Conservation (phyloP, 805 yeast species). For the Trichomonascus vanleenenianus region DNA sequence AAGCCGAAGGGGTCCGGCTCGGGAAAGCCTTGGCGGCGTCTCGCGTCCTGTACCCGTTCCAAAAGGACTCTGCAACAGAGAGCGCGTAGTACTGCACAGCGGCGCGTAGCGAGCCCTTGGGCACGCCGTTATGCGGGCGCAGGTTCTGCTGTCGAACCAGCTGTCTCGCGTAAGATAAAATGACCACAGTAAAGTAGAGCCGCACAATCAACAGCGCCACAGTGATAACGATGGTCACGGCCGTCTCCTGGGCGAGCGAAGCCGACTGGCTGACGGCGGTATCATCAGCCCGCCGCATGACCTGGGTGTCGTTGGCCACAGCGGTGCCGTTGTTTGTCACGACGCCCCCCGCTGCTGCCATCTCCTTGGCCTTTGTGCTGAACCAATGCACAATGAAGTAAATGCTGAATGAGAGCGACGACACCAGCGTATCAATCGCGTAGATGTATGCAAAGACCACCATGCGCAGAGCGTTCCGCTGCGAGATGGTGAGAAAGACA, state of each 20-base stretch:
- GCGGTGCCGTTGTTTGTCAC: constrained; percentile 5
- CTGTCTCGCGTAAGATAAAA: constrained; percentile 48
- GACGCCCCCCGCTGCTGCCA: constrained; percentile 18
- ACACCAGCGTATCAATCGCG: constrained; percentile 57
- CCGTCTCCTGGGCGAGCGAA: constrained; percentile 27
- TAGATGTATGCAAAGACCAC: constrained; percentile 60
- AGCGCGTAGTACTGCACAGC: constrained; percentile 24
- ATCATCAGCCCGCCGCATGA: neutral
- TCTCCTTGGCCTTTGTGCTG: constrained; percentile 18
- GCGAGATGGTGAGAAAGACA: constrained; percentile 45
- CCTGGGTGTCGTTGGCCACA: neutral
- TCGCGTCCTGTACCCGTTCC: constrained; percentile 23
- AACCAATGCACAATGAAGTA: constrained; percentile 78
- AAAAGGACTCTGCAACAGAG: constrained; percentile 25
- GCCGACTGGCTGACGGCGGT: constrained; percentile 16
- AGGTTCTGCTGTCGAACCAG: constrained; percentile 38
- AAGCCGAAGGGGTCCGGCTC: too few species aligned
- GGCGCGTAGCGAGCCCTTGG: constrained; percentile 25
- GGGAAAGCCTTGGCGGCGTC: too few species aligned
- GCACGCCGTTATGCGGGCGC: constrained; percentile 28
- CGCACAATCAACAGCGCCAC: constrained; percentile 39
- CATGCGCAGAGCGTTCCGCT: constrained; percentile 51
- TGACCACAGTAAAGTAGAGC: constrained; percentile 46
- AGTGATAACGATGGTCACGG: constrained; percentile 44
- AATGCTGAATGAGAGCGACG: constrained; percentile 53